These are phyloP conservation scores for Pseudomassariella vexata DNA, from an alignment of 2,329 filamentous ascomycete genomes.

Conservation along the genomic window DNA sequence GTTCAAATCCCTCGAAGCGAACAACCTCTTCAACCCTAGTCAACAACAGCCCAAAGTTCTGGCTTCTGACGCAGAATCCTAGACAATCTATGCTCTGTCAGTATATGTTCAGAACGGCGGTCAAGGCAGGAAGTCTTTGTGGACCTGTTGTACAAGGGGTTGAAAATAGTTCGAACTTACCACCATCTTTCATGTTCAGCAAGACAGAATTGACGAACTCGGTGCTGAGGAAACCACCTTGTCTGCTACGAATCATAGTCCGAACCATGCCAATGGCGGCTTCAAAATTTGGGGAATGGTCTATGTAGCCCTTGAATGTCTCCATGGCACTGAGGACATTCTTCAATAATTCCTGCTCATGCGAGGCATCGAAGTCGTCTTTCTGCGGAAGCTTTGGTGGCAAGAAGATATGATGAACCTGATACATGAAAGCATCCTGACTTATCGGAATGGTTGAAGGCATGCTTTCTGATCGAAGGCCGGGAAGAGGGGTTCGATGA, in stretches of 20 bases:
- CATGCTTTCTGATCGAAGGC: too few species aligned
- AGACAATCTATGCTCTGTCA: slow-evolving; percentile 1
- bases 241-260: slow-evolving; percentile 1
- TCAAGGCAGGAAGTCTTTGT: not conserved
- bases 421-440: slow-evolving; percentile 3
- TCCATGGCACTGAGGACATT: slow-evolving; percentile 1
- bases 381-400: not conserved
- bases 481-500: too few species aligned
- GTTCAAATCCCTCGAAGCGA: slow-evolving; percentile 4
- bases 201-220: not conserved
- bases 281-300: not conserved
- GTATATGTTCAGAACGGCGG: not conserved
- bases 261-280: not conserved
- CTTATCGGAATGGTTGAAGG: too few species aligned
- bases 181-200: not conserved
- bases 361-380: not conserved
- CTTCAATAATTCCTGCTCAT: not conserved
- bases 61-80: slow-evolving; percentile 1
- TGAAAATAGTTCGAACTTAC: too few species aligned
- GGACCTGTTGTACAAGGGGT: too few species aligned
- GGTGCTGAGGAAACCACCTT: too few species aligned
- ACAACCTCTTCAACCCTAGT: not conserved
- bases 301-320: not conserved
- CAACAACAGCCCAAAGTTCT: slow-evolving; percentile 6
- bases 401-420: slow-evolving; percentile 3